phyloP scores from a whole-genome alignment of 2,329 filamentous ascomycete species.

The Cryphonectria naterciae region DNA sequence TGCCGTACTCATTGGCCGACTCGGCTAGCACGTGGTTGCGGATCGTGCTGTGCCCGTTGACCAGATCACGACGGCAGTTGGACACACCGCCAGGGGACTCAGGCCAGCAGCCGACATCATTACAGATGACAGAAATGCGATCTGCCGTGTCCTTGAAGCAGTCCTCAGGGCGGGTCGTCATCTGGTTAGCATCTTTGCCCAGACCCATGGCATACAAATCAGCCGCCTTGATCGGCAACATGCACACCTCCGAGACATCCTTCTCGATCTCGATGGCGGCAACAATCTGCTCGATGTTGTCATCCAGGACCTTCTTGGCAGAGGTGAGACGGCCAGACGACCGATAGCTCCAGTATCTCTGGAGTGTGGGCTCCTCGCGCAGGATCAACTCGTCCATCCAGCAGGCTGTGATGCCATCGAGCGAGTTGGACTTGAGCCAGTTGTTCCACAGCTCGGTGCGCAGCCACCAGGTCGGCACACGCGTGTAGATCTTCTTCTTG shows the following conservation, averaged over 20 bases:
- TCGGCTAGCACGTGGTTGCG: slow-evolving; percentile 60
- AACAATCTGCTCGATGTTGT: slow-evolving; percentile 41
- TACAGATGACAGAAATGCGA: slow-evolving; percentile 55
- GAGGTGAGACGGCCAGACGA: slow-evolving; percentile 46
- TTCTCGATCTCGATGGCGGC: slow-evolving; percentile 44
- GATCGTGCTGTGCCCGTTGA: slow-evolving; percentile 57
- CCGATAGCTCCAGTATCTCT: slow-evolving; percentile 50
- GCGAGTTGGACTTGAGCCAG: slow-evolving; percentile 49
- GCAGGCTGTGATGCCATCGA: slow-evolving; percentile 53
- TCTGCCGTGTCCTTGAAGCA: slow-evolving; percentile 51
- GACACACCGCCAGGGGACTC: slow-evolving; percentile 59
- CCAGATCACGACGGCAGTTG: slow-evolving; percentile 58
- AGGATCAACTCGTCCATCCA: slow-evolving; percentile 56
- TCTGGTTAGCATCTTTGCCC: slow-evolving; percentile 45
- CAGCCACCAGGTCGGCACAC: slow-evolving; percentile 50
- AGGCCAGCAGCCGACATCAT: slow-evolving; percentile 57
- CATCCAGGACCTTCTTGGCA: slow-evolving; percentile 49
- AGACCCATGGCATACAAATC: slow-evolving; percentile 49
- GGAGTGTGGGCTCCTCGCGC: slow-evolving; percentile 48
- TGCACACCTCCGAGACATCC: slow-evolving; percentile 43
- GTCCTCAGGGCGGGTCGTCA: slow-evolving; percentile 45
- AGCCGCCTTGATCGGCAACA: slow-evolving; percentile 44
- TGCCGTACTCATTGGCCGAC: slow-evolving; percentile 58
- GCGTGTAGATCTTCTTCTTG: slow-evolving; percentile 38
- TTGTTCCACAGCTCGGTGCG: slow-evolving; percentile 54